Evolutionary conservation across 768 basidiomycete genomes (phyloP), one percentile per base, ranked within the genome.

Genomic region (Serendipita sp.): DNA sequence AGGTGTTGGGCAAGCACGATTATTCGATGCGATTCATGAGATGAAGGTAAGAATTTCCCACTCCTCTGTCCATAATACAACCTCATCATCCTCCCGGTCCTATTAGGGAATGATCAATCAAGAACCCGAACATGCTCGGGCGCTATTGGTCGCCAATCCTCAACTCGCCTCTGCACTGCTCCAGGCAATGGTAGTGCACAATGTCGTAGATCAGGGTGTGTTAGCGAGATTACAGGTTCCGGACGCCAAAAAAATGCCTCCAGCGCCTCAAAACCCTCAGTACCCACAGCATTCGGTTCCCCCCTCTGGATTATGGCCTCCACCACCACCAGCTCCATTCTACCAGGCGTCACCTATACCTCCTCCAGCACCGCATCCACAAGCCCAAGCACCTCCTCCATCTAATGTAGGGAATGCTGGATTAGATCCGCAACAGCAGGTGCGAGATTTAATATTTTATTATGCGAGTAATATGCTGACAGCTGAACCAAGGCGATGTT

Each of bases 121-220:
- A 0, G 86, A 91, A 64, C 92, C 94, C 7, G 92, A 95, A 60
- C 87, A 93, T 74, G 94, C 95, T 34, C 79, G 85, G 61, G 76
- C 79, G 1, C 75, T 98, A 42, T 79, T 99, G 44, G 75, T 82
- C 26, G 78, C 83, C 17, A 86, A 97, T 68, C 96, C 96, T 17
- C 95, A 98, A 74, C 80, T 96, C 3, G 87, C 92, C 1, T 98
- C 97, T 71, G 96, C 96, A 3, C 79, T 98, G 14, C 96, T 98
- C 77, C 94, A 97, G 74, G 88, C 90, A 0, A 80, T 99, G 66
- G 76, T 98, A 5, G 75, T 97, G 56, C 90, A 94, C 79, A 90
- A 93, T 68, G 90, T 98, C 17, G 89, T 98, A 42, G 93, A 97
- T 66, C 24, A n/a, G 24, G 33, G 53, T 28, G 53, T 34, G 11